phyloP scores from a whole-genome alignment of 108 stramenopile species.

The Fragilaria radians region DNA sequence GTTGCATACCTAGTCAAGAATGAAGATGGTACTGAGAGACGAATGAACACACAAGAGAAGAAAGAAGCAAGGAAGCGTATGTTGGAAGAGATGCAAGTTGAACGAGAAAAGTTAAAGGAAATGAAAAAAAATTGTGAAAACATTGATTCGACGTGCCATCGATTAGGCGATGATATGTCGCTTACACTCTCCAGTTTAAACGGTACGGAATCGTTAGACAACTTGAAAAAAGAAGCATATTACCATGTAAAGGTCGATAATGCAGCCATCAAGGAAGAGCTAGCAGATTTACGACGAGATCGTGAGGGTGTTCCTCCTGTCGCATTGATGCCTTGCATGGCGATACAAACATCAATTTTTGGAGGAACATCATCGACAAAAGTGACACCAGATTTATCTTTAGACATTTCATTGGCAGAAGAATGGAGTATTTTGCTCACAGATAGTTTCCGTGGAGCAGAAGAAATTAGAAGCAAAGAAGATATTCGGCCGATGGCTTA shows the following conservation, averaged over 20 bases:
- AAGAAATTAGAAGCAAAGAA: conserved; percentile 46
- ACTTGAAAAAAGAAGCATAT: conserved; percentile 5
- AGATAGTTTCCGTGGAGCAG: conserved; percentile 42
- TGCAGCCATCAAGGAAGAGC: conserved; percentile 41
- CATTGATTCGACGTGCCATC: neutral
- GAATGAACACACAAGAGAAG: conserved; percentile 77
- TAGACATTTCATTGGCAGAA: conserved; percentile 40
- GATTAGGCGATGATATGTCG: neutral
- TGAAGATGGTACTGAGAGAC: conserved; percentile 49
- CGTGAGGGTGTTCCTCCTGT: conserved; percentile 47
- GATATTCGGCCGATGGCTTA: conserved; percentile 72
- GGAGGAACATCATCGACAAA: neutral
- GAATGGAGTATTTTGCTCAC: conserved; percentile 49
- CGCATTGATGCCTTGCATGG: conserved; percentile 51
- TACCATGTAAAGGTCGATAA: conserved; percentile 20
- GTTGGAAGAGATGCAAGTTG: conserved; percentile 24
- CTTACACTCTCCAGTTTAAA: neutral
- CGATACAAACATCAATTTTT: conserved; percentile 21
- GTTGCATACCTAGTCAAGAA: conserved; percentile 45
- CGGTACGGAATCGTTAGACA: neutral
- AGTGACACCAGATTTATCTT: neutral
- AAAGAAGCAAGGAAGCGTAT: conserved; percentile 41
- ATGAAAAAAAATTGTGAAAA: neutral
- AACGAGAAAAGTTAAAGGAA: conserved; percentile 21
- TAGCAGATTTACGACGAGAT: conserved; percentile 37